Percentiles rank a stretch among this genome's conserved stretches.
These are phyloP conservation scores for Beauveria medogensis DNA, from an alignment of 2,329 filamentous ascomycete species.

Conservation along the genomic window DNA sequence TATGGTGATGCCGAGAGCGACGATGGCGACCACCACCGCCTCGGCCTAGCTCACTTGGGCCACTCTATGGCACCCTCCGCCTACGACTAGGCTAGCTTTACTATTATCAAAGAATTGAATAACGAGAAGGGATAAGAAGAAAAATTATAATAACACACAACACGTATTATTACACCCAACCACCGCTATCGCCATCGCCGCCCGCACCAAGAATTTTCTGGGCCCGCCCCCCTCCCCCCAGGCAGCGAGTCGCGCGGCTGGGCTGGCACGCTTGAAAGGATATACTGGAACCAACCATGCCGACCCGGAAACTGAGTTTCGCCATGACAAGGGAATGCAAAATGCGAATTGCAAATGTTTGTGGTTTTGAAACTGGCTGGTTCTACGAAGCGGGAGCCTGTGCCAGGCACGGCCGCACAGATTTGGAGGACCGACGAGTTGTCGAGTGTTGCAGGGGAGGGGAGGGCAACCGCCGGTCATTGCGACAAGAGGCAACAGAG, in stretches of 20 bases:
- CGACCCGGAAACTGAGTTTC: not conserved
- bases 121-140: not conserved
- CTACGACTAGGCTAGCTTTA: not conserved
- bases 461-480: not conserved
- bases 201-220: not conserved
- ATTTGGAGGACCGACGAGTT: too few species aligned
- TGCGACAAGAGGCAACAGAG: constrained; percentile 3
- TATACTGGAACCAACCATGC: not conserved
- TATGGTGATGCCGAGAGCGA: constrained; percentile 9
- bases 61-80: not conserved
- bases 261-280: not conserved
- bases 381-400: not conserved
- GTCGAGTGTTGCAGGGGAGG: too few species aligned
- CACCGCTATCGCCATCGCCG: not conserved
- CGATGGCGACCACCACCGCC: constrained; percentile 4
- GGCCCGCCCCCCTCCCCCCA: not conserved
- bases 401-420: too few species aligned
- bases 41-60: not conserved
- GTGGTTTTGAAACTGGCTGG: not conserved
- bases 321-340: constrained; percentile 4
- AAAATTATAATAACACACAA: not conserved
- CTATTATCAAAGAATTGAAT: not conserved
- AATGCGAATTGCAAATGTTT: not conserved
- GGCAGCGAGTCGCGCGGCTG: constrained; percentile 6
- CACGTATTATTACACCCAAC: not conserved